A percentile compares a stretch with the other conserved stretches of the same genome.
Conservation (phyloP, 306 rosid species). For the Cucumis sativus region DNA sequence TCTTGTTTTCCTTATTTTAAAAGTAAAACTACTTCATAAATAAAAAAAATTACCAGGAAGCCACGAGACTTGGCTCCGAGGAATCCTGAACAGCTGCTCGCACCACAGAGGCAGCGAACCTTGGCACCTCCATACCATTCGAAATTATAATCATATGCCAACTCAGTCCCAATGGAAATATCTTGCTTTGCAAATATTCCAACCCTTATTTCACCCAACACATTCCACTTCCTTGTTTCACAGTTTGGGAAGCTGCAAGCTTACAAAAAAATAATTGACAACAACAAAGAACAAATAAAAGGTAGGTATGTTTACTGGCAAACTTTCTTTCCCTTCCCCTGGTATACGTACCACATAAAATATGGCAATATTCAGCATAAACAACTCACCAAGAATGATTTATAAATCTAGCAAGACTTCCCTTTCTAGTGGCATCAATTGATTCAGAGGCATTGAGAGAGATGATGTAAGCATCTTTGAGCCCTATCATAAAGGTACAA, state of each 20-base stretch:
- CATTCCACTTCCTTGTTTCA: slow-evolving; percentile 96
- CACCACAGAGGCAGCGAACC: slow-evolving; percentile 97
- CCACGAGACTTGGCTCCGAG: slow-evolving; percentile 98
- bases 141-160: slow-evolving; percentile 89
- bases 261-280: slow-evolving; percentile 15
- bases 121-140: slow-evolving; percentile 97
- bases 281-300: slow-evolving; percentile 13
- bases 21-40: neutral
- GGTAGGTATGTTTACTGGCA: neutral
- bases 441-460: slow-evolving; percentile 83
- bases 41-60: slow-evolving; percentile 52
- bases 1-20: neutral
- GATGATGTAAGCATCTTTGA: slow-evolving; percentile 83
- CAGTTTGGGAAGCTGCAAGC: slow-evolving; percentile 84
- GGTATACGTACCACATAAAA: neutral
- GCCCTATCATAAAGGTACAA: slow-evolving; percentile 44
- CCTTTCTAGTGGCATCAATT: slow-evolving; percentile 90
- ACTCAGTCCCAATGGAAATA: slow-evolving; percentile 66
- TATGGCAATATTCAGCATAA: neutral
- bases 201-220: slow-evolving; percentile 87
- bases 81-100: slow-evolving; percentile 74
- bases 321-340: neutral
- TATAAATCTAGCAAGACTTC: slow-evolving; percentile 88
- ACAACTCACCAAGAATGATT: slow-evolving; percentile 88
- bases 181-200: slow-evolving; percentile 93